Base-by-base conservation (phyloP, 2,329 filamentous ascomycete genomes). In the Fusarium hostae region DNA sequence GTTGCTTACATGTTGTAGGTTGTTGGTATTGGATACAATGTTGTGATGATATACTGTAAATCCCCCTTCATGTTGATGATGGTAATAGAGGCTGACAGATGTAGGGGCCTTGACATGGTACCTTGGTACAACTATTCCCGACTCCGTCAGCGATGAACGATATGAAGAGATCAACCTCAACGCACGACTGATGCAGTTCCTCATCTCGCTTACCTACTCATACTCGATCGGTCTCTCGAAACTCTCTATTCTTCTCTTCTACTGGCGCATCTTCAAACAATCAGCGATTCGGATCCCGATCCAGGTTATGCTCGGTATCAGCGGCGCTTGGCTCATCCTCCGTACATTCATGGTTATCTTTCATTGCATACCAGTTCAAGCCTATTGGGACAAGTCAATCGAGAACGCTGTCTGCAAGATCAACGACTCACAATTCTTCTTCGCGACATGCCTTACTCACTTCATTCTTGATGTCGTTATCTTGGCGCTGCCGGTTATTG, bases 271-370 rank as follows among this genome's bases (percentile, higher is more conserved):
- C 13, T 80, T 80, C 51, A 73, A 69, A 1, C 63, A 74, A 9
- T 73, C 78, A 0, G 62, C 66, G 10, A 79, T 80, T 22, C 74
- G 75, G 18, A 68, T 77, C 3, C 74, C 78, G 1, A 80, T 80
- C 22, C 59, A 72, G 10, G 41, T 77, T 4, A 63, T 80, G 41
- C 64, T 78, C 1, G 69, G n/a, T 2, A 54, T 71, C 6, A 75
- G 72, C 4, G 34, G 59, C 11, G 59, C 75, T 11, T 80, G 79
- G 79, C 65, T 79, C 16, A 69, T 76, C 9, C 60, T 80, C 4
- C 67, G 78, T 4, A 79, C 77, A 0, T 79, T 81, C 37, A 72
- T 81, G 52, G 74, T 76, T 1, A 77, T 78, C 6, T 82, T 82
- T 26, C 78, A 78, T 26, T 82, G 80, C 47, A 40, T 79, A 13